A percentile compares a stretch with the other conserved stretches of the same genome.
Conservation (phyloP, 352 stramenopile species). For the Ophiocytium majus region DNA sequence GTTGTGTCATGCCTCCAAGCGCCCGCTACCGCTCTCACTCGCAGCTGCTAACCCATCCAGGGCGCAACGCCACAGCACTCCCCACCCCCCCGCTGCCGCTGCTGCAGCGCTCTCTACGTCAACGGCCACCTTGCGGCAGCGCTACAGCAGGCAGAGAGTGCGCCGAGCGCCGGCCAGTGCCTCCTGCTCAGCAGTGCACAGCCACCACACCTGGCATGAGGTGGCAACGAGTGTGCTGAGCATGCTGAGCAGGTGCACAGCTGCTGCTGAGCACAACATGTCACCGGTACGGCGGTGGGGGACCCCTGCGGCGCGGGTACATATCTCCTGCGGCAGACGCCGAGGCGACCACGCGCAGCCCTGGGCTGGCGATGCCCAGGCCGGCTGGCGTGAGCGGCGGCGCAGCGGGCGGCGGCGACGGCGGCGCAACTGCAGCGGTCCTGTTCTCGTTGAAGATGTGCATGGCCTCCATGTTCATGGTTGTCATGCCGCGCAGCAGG, state of each 20-base stretch:
- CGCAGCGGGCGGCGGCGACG: not conserved
- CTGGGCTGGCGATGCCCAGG: not conserved
- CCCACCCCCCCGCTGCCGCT: too few relatives aligned
- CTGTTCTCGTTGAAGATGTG: not conserved
- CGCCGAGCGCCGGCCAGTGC: not conserved
- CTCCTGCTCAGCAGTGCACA: not conserved
- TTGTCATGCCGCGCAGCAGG: slow-evolving; percentile 8
- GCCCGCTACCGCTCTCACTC: too few relatives aligned
- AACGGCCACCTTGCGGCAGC: not conserved
- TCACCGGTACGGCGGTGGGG: not conserved
- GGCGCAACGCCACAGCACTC: too few relatives aligned
- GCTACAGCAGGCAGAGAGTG: not conserved
- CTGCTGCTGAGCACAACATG: not conserved
- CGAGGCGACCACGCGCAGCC: not conserved
- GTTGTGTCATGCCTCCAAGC: too few relatives aligned
- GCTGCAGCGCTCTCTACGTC: not conserved
- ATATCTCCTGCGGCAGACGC: not conserved
- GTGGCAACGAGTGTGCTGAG: not conserved
- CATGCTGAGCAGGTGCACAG: not conserved
- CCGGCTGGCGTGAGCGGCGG: not conserved
- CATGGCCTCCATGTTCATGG: slow-evolving; percentile 16
- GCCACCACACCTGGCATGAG: too few relatives aligned
- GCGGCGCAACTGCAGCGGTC: not conserved
- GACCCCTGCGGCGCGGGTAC: not conserved
- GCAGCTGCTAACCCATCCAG: too few relatives aligned